Conservation (phyloP, 306 rosid species). For the Quercus ilex region DNA sequence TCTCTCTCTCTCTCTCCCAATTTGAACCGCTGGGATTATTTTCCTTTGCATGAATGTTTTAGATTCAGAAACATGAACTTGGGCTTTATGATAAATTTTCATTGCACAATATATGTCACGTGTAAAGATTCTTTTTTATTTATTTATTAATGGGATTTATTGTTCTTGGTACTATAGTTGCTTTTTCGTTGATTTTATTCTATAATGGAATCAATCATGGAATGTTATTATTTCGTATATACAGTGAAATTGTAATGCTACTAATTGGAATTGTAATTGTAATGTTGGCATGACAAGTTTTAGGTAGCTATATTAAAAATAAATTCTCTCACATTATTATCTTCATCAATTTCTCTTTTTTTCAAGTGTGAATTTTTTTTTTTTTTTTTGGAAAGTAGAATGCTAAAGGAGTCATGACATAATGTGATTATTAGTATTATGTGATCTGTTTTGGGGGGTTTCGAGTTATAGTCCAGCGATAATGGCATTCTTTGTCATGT, state of each 20-base stretch:
- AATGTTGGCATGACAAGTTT: background rate
- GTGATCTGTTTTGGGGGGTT: too few relatives aligned
- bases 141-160: background rate
- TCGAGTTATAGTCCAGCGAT: too few relatives aligned
- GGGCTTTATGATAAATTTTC: background rate
- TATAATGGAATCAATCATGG: too few relatives aligned
- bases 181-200: background rate
- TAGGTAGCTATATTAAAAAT: background rate
- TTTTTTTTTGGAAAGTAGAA: too few relatives aligned
- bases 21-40: too few relatives aligned
- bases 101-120: background rate
- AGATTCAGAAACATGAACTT: background rate
- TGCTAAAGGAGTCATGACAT: background rate
- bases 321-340: background rate
- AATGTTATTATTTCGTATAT: too few relatives aligned
- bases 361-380: too few relatives aligned
- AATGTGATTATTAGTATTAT: background rate
- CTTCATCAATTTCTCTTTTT: background rate
- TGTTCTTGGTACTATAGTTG: background rate
- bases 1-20: background rate
- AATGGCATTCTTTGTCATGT: too few relatives aligned
- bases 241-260: too few relatives aligned
- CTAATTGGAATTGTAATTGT: background rate
- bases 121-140: background rate
- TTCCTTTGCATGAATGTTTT: too few relatives aligned